These are phyloP conservation scores for Puccinia triticina DNA, from an alignment of 1,284 basidiomycete species.

Conservation along the genomic window DNA sequence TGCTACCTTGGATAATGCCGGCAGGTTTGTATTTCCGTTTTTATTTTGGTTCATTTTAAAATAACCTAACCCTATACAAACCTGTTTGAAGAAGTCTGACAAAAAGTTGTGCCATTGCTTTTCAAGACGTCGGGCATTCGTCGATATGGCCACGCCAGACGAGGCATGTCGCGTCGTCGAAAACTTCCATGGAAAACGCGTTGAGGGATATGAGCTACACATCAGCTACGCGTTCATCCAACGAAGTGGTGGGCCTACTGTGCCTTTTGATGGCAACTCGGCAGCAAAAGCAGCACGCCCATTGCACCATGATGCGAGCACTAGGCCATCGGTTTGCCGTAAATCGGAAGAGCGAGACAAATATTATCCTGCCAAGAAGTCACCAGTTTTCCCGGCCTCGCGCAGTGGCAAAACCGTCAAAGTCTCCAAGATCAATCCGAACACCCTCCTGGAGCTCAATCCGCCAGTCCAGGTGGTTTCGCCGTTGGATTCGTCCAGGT, in stretches of 20 bases:
- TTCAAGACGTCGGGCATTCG: constrained; percentile 46
- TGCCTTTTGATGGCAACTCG: constrained; percentile 15
- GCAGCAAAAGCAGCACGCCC: constrained; percentile 7
- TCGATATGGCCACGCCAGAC: constrained; percentile 50
- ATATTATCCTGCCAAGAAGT: constrained; percentile 2
- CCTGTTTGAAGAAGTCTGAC: not conserved
- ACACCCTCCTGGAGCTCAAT: not conserved
- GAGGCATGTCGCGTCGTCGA: constrained; percentile 42
- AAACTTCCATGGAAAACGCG: constrained; percentile 46
- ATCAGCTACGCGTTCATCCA: constrained; percentile 50
- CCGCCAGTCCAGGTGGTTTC: not conserved
- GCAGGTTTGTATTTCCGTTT: constrained; percentile 30
- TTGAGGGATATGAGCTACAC: constrained; percentile 49
- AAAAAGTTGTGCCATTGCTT: not conserved
- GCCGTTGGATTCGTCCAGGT: not conserved
- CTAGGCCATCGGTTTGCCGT: not conserved
- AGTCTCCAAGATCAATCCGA: not conserved
- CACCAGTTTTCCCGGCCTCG: not conserved
- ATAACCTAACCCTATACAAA: too few species aligned
- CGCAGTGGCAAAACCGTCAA: not conserved
- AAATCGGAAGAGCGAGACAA: constrained; percentile 27
- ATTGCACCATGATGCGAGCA: not conserved
- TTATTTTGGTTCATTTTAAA: not conserved
- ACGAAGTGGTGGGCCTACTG: constrained; percentile 46
- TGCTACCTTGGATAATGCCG: constrained; percentile 50